Evolutionary conservation across 495 filamentous ascomycete species (phyloP), one percentile per base, ranked within the genome.

Genomic region (Aspergillus ellipticus): DNA sequence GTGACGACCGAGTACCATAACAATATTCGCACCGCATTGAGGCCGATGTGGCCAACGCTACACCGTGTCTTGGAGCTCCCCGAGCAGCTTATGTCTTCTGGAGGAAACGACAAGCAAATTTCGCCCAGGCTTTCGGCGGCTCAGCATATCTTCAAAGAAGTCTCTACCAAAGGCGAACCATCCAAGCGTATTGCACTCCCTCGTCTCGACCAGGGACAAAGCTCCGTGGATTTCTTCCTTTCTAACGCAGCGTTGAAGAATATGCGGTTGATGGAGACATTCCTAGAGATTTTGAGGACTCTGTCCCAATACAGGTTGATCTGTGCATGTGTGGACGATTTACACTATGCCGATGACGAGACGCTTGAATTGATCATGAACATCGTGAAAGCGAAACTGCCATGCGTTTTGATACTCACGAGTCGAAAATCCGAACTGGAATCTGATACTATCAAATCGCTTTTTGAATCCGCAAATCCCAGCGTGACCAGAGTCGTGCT

Each of bases 291-390:
- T n/a, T 65, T 96, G 49, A 80, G 88, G 43, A 82, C 90, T 22
- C 80, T 96, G 37, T 85, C 88, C 1, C 79, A 84, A 4, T 85
- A 86, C 58, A 89, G 87, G 61, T 82, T 95, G 64, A 89, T 96
- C 33, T 90, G 87, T 62, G 81, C 95, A 35, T 90, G 85, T 58
- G 71, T 96, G 6, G 92, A 96, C 63, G 91, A 96, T 65, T 74
- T 95, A 16, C 90, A 96, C 60, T 90, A 87, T 65, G 89, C 90
- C 16, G 92, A 96, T 61, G 83, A 89, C 43, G 92, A 96, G 61
- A 91, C 87, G 4, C 70, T 90, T 35, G 89, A 96, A 45, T 73
- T 96, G 54, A 84, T 96, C 21, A 77, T 82, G 50, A 85, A 87
- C 59, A 87, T 95, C 39, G 80, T 95, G 16, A 72, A 74, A 42